Conservation (phyloP, 1,139 yeast species). For the Lodderomyces theae region DNA sequence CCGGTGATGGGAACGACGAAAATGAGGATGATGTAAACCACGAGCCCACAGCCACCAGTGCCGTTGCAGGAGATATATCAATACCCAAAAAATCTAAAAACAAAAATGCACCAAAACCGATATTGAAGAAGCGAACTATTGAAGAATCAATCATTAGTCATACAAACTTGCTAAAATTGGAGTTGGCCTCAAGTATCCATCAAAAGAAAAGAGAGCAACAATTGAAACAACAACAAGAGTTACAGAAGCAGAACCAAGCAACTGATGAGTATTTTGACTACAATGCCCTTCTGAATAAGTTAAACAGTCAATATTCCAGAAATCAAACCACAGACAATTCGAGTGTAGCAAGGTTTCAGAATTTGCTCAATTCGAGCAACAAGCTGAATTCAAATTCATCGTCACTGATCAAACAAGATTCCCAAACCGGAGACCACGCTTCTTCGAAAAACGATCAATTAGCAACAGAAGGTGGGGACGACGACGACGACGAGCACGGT, state of each 20-base stretch:
- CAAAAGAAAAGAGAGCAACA: conserved; percentile 22
- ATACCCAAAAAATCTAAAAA: conserved; percentile 16
- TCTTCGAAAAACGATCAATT: not conserved
- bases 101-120: conserved; percentile 57
- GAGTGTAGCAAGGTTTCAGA: conserved; percentile 16
- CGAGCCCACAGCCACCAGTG: conserved; percentile 35
- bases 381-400: conserved; percentile 6
- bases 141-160: conserved; percentile 70
- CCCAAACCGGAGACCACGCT: not conserved
- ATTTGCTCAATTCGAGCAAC: conserved; percentile 11
- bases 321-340: conserved; percentile 11
- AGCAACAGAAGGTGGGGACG: too few species aligned
- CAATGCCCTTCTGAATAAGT: conserved; percentile 56
- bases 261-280: conserved; percentile 48
- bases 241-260: conserved; percentile 20
- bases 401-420: conserved; percentile 7
- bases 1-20: conserved; percentile 16
- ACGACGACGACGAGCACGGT: too few species aligned
- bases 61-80: conserved; percentile 49
- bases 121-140: conserved; percentile 76
- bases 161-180: conserved; percentile 48
- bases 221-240: conserved; percentile 16
- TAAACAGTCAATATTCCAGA: conserved; percentile 53
- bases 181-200: conserved; percentile 39
- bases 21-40: conserved; percentile 17